Conservation (phyloP, 2,329 filamentous ascomycete genomes). For the Pezicula carpinea region DNA sequence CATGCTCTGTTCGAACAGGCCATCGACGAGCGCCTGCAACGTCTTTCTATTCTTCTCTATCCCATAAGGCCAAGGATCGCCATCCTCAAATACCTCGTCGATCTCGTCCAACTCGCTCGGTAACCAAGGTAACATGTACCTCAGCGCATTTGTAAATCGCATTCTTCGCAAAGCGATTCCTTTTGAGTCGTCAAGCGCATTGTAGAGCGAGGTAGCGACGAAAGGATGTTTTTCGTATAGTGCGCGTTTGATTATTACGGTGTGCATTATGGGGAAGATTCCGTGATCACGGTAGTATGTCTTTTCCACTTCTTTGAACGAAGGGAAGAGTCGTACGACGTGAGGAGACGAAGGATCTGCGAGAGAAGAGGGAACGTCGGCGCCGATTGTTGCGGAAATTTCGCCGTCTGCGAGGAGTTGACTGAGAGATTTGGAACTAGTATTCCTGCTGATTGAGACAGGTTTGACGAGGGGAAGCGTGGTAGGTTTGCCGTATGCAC, state of each 20-base stretch:
- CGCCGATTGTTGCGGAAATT: conserved; percentile 33
- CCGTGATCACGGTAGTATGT: conserved; percentile 27
- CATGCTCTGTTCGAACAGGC: conserved; percentile 28
- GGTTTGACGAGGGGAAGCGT: conserved; percentile 20
- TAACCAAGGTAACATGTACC: conserved; percentile 34
- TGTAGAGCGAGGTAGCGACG: conserved; percentile 27
- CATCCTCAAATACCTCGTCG: conserved; percentile 27
- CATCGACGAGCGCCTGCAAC: conserved; percentile 27
- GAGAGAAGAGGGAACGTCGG: conserved; percentile 28
- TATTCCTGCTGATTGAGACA: conserved; percentile 24
- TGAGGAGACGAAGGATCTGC: conserved; percentile 18
- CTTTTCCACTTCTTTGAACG: conserved; percentile 31
- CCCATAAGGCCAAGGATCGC: conserved; percentile 31
- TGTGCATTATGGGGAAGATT: conserved; percentile 14
- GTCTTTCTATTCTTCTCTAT: conserved; percentile 29
- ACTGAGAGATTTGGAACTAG: conserved; percentile 24
- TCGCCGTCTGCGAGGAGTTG: conserved; percentile 31
- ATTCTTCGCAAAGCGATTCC: conserved; percentile 27
- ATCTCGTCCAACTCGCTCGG: conserved; percentile 29
- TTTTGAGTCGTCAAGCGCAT: conserved; percentile 30
- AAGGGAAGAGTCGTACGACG: conserved; percentile 29
- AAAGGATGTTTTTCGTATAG: conserved; percentile 25
- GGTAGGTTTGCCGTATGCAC: conserved; percentile 25
- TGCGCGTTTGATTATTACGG: conserved; percentile 6
- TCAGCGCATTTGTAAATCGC: conserved; percentile 21